These are phyloP conservation scores for Lophiostoma macrostomum DNA, from an alignment of 495 filamentous ascomycete species.

Conservation along the genomic window DNA sequence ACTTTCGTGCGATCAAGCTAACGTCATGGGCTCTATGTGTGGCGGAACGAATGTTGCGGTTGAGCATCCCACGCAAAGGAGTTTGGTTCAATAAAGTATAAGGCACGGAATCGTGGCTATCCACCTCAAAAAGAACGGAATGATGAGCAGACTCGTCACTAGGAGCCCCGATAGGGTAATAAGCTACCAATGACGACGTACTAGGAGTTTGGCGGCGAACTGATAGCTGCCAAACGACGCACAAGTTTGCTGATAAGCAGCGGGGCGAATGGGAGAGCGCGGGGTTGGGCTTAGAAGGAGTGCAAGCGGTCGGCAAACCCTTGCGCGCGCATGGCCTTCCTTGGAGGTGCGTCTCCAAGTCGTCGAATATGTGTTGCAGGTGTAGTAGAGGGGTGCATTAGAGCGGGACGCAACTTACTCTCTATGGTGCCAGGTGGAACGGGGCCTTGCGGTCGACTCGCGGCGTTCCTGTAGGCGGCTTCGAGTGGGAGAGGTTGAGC, in stretches of 20 bases:
- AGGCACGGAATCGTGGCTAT: constrained; percentile 1
- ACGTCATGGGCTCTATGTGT: no score
- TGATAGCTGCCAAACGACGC: constrained; percentile 26
- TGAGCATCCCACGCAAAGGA: constrained; percentile 1
- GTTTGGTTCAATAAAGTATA: no score
- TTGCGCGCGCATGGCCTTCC: constrained; percentile 20
- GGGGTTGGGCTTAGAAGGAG: constrained; percentile 17
- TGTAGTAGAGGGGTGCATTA: constrained; percentile 7
- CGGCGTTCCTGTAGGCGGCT: constrained; percentile 20
- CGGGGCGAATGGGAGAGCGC: constrained; percentile 29
- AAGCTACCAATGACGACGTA: constrained; percentile 22
- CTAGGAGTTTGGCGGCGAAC: constrained; percentile 12
- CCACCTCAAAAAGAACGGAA: constrained; percentile 1
- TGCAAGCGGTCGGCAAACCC: constrained; percentile 24
- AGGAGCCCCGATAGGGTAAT: constrained; percentile 1
- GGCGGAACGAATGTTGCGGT: no score
- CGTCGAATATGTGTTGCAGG: constrained; percentile 4
- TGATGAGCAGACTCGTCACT: background rate
- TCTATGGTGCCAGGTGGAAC: constrained; percentile 10
- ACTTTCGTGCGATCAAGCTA: no score
- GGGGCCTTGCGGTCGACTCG: background rate
- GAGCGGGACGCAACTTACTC: constrained; percentile 17
- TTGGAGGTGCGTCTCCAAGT: background rate
- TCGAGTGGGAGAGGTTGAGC: constrained; percentile 6
- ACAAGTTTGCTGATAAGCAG: constrained; percentile 30